Evolutionary conservation across 768 basidiomycete species (phyloP), one percentile per base, ranked within the genome.

Genomic region (Mrakia frigida): DNA sequence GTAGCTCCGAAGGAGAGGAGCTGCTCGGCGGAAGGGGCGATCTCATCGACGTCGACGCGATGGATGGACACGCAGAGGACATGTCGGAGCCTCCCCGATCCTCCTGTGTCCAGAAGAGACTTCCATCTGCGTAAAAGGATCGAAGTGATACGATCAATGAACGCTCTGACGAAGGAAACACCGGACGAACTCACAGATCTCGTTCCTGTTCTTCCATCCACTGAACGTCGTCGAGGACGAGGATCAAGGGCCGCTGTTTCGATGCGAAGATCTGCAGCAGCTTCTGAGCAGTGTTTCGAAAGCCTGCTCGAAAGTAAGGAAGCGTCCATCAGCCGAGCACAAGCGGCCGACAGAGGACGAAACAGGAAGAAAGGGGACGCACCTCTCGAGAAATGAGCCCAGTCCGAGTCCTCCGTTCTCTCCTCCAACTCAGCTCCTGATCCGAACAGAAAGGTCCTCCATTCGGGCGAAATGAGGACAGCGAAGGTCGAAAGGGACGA

Each of bases 401-500:
- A 56, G 13, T 56, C 56, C 5, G 25, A n/a, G n/a, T 56, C 56
- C 56, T 56, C 56, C 4, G 56, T 28, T 14, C 56, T 56, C 56
- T 25, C 56, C 11, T 56, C 56, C n/a, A 56, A 7, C 0, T 25
- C n/a, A 2, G n/a, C 56, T 28, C n/a, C 56, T 3, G 56, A 56
- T 56, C 56, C 56, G n/a, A 74, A 37, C 18, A 82, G 61, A 0
- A 81, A 50, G 14, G 75, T 63, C 11, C 80, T 74, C 75, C 74
- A 79, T 10, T 79, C 77, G 14, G 73, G 72, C 3, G 79, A 76
- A 25, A 83, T 74, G 1, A 56, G 56, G 13, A 56, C 56, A 25
- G 56, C 56, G 56, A 82, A 70, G 10, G 75, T 68, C 46, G 79
- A 72, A n/a, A 83, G 81, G 43, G 81, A 61, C 35, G 74, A 28